Evolutionary conservation across 2,329 filamentous ascomycete genomes (phyloP), one percentile per base, ranked within the genome.

Genomic region (Colletotrichum graminicola): DNA sequence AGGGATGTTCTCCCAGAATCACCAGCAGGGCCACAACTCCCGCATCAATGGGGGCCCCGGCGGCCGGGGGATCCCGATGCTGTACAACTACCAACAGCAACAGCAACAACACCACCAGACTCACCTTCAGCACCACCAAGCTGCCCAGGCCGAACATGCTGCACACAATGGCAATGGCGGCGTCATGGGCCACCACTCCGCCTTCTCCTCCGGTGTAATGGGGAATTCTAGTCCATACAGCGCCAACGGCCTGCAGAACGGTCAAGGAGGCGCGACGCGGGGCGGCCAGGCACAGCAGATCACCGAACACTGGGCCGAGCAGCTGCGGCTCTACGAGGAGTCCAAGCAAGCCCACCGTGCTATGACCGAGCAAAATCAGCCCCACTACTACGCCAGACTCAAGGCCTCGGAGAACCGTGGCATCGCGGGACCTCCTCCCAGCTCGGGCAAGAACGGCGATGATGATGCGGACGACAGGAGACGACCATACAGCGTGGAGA

Each of bases 221-320:
- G 87, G 90, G 7, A 93, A 87, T 75, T 87, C 90, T 43, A 90
- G 90, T 64, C 86, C 88, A 11, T 91, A 90, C 76, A 86, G 85
- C 21, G 81, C 85, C 12, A 85, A 79, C 74, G 83, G 80, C 71
- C 80, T 91, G 41, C 87, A 89, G 66, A 91, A 91, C 76, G 89
- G 89, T 45, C 88, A 90, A 66, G 77, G 82, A 8, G 79, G 82
- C 21, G 83, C 82, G 60, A 80, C 85, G 23, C 82, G 89, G 61
- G 83, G 81, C 41, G 84, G 83, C 4, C 88, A 89, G 74, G 81
- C 82, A 34, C 87, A 87, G 66, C 86, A 84, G 66, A 81, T 86
- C 55, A 90, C 83, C 74, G 90, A 91, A 76, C 93, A 97, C 81
- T 98, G 95, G 95, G 91, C 92, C 74, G 92, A 96, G 78, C 96